Base-by-base conservation (phyloP, 257 asterid genomes). In the Ajuga chamaepitys region DNA sequence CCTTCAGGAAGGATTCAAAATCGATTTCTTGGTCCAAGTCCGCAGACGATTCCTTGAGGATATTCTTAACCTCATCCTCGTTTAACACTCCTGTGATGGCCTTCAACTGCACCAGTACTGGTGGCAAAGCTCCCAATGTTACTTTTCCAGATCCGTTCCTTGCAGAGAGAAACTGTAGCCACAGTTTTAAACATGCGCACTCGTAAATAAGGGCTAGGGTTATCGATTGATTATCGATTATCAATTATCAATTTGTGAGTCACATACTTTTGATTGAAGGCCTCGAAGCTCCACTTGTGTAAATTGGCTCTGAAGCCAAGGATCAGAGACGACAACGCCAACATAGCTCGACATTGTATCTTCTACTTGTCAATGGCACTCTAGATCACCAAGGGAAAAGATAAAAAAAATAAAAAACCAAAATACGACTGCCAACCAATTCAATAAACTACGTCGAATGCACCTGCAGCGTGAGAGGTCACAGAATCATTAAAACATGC, bases 201-300 rank as follows among this genome's bases (percentile, higher is more conserved):
- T 28, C 2, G 5, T 28, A 28, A 28, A 28, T 28, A 28, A 28
- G 34, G 34, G 34, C n/a, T n/a, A 28, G 34, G 2, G 14, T 5
- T 20, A 47, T 46, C 16, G 17, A 46, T 46, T 17, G 20, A 5
- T 6, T n/a, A 1, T n/a, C 5, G 18, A 14, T 46, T n/a, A 14
- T 46, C 2, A n/a, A n/a, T n/a, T 14, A 0, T 1, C 16, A 4
- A 5, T 7, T 14, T 56, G 13, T 46, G 9, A 14, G 9, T 16
- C 1, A 35, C 26, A n/a, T 52, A 52, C 96, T 70, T 82, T 79
- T 3, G 96, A 74, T 77, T 88, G 76, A 51, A 88, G 92, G 69
- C 74, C 58, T 1, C 88, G 85, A 30, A 88, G 95, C 87, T 88
- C 96, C 46, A 88, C 92, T 82, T 88, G 96, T 55, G 96, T 86